These are phyloP conservation scores for Colletotrichum sp. DNA, from an alignment of 2,329 filamentous ascomycete genomes.

Conservation along the genomic window DNA sequence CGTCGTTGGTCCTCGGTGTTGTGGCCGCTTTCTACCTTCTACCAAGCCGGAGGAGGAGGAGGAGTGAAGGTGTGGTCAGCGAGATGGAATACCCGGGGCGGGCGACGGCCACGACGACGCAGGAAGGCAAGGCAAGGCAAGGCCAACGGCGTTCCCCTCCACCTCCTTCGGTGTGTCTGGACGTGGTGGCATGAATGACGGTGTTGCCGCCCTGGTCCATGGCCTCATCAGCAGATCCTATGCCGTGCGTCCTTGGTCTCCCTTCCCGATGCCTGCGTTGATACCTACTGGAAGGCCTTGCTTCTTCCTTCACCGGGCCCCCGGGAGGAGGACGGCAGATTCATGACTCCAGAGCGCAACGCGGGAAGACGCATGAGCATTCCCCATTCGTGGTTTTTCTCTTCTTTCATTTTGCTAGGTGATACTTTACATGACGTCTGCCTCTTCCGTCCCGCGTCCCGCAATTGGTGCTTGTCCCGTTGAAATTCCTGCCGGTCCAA, in stretches of 20 bases:
- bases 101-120: background rate
- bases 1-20: background rate
- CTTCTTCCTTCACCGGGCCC: background rate
- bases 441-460: background rate
- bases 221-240: background rate
- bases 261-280: background rate
- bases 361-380: background rate
- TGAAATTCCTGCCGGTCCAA: background rate
- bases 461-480: too few species aligned
- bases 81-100: background rate
- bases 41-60: background rate
- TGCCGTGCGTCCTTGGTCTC: background rate
- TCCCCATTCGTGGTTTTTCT: background rate
- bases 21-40: background rate
- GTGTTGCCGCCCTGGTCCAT: conserved; percentile 2
- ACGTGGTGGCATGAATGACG: background rate
- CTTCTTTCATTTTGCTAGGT: background rate
- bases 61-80: background rate
- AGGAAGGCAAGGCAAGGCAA: background rate
- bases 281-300: background rate
- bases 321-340: background rate
- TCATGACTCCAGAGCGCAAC: background rate
- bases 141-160: background rate
- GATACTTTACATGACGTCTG: background rate
- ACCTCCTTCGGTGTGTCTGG: background rate